Percentiles rank a stretch among this genome's conserved stretches.
These are phyloP conservation scores for Podosphaera fusca DNA, from an alignment of 2,329 filamentous ascomycete species.

Conservation along the genomic window DNA sequence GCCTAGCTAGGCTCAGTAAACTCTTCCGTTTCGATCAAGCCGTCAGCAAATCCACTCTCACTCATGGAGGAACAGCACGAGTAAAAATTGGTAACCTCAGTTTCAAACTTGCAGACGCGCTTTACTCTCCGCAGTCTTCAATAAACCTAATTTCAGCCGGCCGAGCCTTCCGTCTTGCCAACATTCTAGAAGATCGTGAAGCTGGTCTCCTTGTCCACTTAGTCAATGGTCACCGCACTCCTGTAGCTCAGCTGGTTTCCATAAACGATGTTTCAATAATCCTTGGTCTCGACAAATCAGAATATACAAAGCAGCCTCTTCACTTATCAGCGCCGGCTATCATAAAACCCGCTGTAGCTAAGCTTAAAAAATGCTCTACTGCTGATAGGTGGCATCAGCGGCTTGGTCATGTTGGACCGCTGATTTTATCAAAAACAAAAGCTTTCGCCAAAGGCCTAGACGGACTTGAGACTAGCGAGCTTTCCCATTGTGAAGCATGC, in stretches of 20 bases:
- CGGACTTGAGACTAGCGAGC: neutral
- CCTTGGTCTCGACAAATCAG: neutral
- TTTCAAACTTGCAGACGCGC: neutral
- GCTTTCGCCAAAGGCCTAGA: no score
- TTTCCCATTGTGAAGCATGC: neutral
- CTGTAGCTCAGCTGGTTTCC: neutral
- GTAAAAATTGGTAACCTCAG: neutral
- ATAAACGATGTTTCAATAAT: neutral
- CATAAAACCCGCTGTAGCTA: no score
- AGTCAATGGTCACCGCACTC: neutral
- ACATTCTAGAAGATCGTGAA: neutral
- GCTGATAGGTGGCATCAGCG: neutral
- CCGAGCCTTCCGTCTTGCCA: neutral
- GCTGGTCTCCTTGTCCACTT: neutral
- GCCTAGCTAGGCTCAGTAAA: no score
- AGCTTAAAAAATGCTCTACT: no score
- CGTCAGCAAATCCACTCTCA: no score
- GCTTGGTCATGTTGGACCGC: neutral
- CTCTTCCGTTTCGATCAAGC: no score
- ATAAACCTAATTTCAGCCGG: neutral
- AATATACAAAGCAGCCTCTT: no score
- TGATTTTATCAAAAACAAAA: neutral
- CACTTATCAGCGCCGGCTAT: no score
- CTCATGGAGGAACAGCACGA: neutral
- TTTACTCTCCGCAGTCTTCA: neutral